Conservation (phyloP, 2,329 filamentous ascomycete genomes). For the Dryadomyces sulphureus region DNA sequence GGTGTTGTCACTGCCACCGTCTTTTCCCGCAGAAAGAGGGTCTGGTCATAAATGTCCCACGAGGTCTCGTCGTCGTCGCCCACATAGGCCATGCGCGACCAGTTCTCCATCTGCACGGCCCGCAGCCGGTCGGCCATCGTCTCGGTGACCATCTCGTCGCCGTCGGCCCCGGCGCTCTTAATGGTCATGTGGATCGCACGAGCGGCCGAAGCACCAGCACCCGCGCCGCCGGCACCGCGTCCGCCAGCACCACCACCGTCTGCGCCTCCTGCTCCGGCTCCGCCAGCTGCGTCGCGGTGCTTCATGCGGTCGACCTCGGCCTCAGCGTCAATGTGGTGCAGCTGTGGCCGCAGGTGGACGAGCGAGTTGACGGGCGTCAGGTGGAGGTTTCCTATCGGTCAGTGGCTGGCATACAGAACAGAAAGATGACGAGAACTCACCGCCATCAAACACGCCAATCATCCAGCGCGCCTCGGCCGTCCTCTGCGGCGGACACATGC, state of each 20-base stretch:
- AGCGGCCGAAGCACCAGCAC: conserved; percentile 31
- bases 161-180: conserved; percentile 56
- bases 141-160: conserved; percentile 42
- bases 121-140: conserved; percentile 65
- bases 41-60: conserved; percentile 62
- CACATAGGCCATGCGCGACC: conserved; percentile 65
- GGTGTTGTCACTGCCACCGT: conserved; percentile 7
- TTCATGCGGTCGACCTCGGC: conserved; percentile 49
- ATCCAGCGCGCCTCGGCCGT: conserved; percentile 69
- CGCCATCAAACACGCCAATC: conserved; percentile 76
- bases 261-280: conserved; percentile 23
- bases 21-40: conserved; percentile 40
- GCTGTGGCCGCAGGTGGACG: conserved; percentile 79
- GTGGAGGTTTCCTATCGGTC: conserved; percentile 57
- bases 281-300: conserved; percentile 8
- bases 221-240: conserved; percentile 18
- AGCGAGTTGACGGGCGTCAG: conserved; percentile 71
- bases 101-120: conserved; percentile 66
- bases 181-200: conserved; percentile 78
- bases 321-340: conserved; percentile 81
- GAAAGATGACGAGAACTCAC: conserved; percentile 29
- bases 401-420: background rate
- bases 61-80: conserved; percentile 67
- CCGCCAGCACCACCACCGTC: conserved; percentile 15
- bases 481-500: conserved; percentile 38